Base-by-base conservation (phyloP, 139 green algal genomes). In the Diplosphaera chodatii region DNA sequence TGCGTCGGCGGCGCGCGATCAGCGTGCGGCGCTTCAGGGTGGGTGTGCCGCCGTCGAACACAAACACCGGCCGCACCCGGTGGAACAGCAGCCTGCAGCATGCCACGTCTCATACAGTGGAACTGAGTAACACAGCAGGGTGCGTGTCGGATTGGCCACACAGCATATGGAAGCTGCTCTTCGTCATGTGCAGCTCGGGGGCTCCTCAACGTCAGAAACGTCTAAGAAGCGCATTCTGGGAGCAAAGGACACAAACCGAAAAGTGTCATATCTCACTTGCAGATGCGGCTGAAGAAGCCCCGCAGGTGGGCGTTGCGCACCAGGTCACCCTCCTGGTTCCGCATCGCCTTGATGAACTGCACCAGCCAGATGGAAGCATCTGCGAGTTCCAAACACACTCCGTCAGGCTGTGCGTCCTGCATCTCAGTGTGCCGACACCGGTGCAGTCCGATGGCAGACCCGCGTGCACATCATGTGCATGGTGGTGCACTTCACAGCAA, bases 331-430 rank as follows among this genome's bases (percentile, higher is more conserved):
- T 80, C 74, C 22, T 94, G 87, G 68, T 98, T 88, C 0, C 94
- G 84, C 93, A 99, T 98, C 0, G 94, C 92, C 63, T 94, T 92
- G 40, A 98, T 88, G 78, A 98, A 98, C 82, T 98, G 93, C 55
- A 90, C 85, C 6, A 99, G 73, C 95, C 95, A 99, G 23, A 98
- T 97, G 59, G 91, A 98, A 0, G 93, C 91, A 85, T 98, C 93
- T 96, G 87, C 70, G 63, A n/a, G n/a, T n/a, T n/a, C n/a, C n/a
- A n/a, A n/a, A n/a, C n/a, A n/a, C n/a, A n/a, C n/a, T n/a, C n/a
- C n/a, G n/a, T n/a, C n/a, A n/a, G n/a, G n/a, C n/a, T n/a, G n/a
- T n/a, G n/a, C n/a, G n/a, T n/a, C n/a, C n/a, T n/a, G n/a, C n/a
- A n/a, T n/a, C n/a, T n/a, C n/a, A n/a, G n/a, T n/a, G n/a, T n/a